These are phyloP conservation scores for Boletus coccyginus DNA, from an alignment of 768 basidiomycete genomes.

Conservation along the genomic window DNA sequence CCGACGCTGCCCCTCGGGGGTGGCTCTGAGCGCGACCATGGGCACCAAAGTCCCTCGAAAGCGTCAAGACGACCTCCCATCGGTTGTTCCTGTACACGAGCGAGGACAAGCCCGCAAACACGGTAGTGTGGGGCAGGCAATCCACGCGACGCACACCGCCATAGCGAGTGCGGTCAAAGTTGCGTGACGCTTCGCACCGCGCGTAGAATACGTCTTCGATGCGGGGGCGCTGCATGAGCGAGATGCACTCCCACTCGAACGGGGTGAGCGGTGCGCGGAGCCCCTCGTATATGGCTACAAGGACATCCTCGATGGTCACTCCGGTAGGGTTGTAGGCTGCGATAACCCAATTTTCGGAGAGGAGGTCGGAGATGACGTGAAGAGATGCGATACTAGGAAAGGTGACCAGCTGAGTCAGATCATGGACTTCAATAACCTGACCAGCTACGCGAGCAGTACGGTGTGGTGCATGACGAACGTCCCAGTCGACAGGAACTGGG, in stretches of 20 bases:
- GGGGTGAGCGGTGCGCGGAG: conserved; percentile 38
- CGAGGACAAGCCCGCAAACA: conserved; percentile 52
- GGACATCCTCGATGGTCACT: conserved; percentile 52
- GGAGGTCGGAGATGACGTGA: conserved; percentile 44
- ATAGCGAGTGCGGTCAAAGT: conserved; percentile 35
- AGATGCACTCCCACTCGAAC: conserved; percentile 43
- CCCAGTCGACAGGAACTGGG: conserved; percentile 43
- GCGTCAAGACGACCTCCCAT: conserved; percentile 44
- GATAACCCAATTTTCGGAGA: conserved; percentile 43
- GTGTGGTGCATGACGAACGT: conserved; percentile 44
- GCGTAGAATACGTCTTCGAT: conserved; percentile 41
- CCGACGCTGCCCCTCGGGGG: background rate
- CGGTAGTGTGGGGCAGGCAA: conserved; percentile 44
- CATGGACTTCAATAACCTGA: conserved; percentile 5
- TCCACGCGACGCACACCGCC: conserved; percentile 49
- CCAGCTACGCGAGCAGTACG: conserved; percentile 17
- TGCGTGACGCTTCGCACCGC: conserved; percentile 41
- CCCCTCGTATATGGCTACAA: conserved; percentile 43
- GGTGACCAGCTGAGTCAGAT: conserved; percentile 44
- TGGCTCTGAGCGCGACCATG: background rate
- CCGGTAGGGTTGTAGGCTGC: conserved; percentile 39
- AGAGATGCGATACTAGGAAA: conserved; percentile 38
- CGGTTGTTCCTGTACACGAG: conserved; percentile 35
- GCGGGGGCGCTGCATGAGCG: conserved; percentile 41
- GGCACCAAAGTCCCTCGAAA: conserved; percentile 35